phyloP scores from a whole-genome alignment of 805 yeast species.

The Wickerhamiella sergipiensis region DNA sequence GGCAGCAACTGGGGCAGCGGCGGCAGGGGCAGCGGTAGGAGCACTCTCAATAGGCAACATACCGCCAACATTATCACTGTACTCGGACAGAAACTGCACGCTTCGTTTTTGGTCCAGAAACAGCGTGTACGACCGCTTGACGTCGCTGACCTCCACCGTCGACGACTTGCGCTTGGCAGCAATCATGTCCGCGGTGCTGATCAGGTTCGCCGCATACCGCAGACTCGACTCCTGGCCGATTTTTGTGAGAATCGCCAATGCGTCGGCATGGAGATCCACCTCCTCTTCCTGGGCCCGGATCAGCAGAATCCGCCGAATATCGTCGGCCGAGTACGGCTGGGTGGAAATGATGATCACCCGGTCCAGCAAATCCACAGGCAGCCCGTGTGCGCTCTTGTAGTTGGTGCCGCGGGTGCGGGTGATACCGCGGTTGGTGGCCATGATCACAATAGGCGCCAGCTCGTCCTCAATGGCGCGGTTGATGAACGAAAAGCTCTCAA shows the following conservation, averaged over 20 bases:
- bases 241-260: slow-evolving; percentile 74
- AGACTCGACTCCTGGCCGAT: slow-evolving; percentile 83
- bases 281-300: slow-evolving; percentile 94
- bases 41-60: neutral
- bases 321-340: slow-evolving; percentile 59
- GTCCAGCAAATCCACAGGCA: slow-evolving; percentile 88
- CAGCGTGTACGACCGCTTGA: slow-evolving; percentile 74
- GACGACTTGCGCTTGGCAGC: slow-evolving; percentile 67
- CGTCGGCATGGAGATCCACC: slow-evolving; percentile 68
- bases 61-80: neutral
- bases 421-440: slow-evolving; percentile 96
- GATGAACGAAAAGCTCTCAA: slow-evolving; percentile 88
- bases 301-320: slow-evolving; percentile 69
- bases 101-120: slow-evolving; percentile 85
- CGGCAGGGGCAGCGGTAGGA: neutral
- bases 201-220: slow-evolving; percentile 83
- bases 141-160: slow-evolving; percentile 61
- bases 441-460: slow-evolving; percentile 89
- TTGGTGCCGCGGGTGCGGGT: slow-evolving; percentile 88
- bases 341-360: slow-evolving; percentile 90
- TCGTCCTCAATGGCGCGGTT: slow-evolving; percentile 95
- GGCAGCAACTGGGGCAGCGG: neutral
- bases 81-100: slow-evolving; percentile 48
- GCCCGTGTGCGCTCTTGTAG: slow-evolving; percentile 93
- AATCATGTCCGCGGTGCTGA: slow-evolving; percentile 78